These are phyloP conservation scores for Pisolithus marmoratus DNA, from an alignment of 768 basidiomycete genomes.

Conservation along the genomic window DNA sequence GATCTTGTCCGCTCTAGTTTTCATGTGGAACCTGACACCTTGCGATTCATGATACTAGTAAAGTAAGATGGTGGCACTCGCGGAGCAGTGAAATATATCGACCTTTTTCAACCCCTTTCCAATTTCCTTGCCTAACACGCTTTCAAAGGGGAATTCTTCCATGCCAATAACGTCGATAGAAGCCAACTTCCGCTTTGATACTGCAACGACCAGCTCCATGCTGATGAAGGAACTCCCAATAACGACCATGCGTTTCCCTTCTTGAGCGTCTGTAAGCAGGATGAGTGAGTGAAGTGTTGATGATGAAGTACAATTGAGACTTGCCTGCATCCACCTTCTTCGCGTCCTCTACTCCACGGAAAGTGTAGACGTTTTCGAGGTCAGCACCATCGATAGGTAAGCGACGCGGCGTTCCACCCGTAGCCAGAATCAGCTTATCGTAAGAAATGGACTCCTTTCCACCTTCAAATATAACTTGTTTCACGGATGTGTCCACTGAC, in stretches of 20 bases:
- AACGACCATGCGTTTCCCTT: constrained; percentile 72
- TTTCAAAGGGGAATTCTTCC: constrained; percentile 76
- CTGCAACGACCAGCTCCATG: constrained; percentile 84
- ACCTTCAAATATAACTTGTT: constrained; percentile 55
- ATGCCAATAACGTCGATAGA: constrained; percentile 82
- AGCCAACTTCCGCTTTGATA: constrained; percentile 67
- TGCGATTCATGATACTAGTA: constrained; percentile 70
- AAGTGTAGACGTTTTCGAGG: constrained; percentile 69
- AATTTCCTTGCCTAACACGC: constrained; percentile 74
- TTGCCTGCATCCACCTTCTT: constrained; percentile 66
- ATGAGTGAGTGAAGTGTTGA: neutral
- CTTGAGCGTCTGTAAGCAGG: constrained; percentile 46
- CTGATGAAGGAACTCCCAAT: constrained; percentile 90
- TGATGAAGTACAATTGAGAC: neutral
- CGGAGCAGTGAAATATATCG: neutral
- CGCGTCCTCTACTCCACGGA: constrained; percentile 66
- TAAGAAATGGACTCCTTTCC: constrained; percentile 60
- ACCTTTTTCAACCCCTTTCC: constrained; percentile 77
- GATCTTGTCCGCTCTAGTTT: constrained; percentile 62
- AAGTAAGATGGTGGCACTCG: neutral
- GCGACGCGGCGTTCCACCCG: constrained; percentile 67
- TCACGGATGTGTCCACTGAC: constrained; percentile 55
- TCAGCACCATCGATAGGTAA: constrained; percentile 74
- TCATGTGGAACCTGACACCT: constrained; percentile 83
- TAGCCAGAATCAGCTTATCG: constrained; percentile 74